Evolutionary conservation across 2,329 filamentous ascomycete species (phyloP).

Genomic region (Colletotrichum salicis): DNA sequence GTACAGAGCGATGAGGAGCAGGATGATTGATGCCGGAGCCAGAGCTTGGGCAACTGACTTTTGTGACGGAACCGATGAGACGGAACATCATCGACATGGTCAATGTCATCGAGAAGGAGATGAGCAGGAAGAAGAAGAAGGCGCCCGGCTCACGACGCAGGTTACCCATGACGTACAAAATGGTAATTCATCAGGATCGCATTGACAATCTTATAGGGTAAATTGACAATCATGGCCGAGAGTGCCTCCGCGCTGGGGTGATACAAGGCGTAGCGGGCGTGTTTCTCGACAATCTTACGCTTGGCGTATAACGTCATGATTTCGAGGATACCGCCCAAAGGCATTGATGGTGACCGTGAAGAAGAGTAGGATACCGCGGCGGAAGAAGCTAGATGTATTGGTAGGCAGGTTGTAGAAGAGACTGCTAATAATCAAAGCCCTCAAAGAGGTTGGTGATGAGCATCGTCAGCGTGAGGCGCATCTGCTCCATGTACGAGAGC

Average conservation of each 20-base stretch:
- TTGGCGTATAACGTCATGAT: slow-evolving; percentile 51
- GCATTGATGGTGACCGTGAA: slow-evolving; percentile 66
- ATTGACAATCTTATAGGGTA: slow-evolving; percentile 47
- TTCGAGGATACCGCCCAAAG: slow-evolving; percentile 51
- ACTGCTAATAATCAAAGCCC: slow-evolving; percentile 61
- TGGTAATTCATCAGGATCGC: slow-evolving; percentile 51
- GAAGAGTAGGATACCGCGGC: slow-evolving; percentile 61
- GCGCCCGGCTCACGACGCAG: slow-evolving; percentile 61
- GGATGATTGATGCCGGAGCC: slow-evolving; percentile 61
- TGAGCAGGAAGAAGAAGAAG: slow-evolving; percentile 74
- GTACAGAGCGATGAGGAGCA: slow-evolving; percentile 55
- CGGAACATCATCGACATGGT: slow-evolving; percentile 76
- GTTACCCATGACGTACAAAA: slow-evolving; percentile 54
- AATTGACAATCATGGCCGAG: slow-evolving; percentile 42
- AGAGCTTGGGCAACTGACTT: slow-evolving; percentile 63
- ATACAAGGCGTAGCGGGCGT: slow-evolving; percentile 52
- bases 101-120: slow-evolving; percentile 68
- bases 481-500: slow-evolving; percentile 58
- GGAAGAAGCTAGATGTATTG: slow-evolving; percentile 56
- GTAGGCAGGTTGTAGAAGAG: slow-evolving; percentile 60
- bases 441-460: slow-evolving; percentile 58
- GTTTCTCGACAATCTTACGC: slow-evolving; percentile 51
- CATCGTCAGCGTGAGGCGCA: slow-evolving; percentile 52
- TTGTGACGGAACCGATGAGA: slow-evolving; percentile 49
- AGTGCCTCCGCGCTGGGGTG: slow-evolving; percentile 48